Evolutionary conservation across 2,329 filamentous ascomycete genomes (phyloP), one percentile per base, ranked within the genome.

Genomic region (Gnomoniopsis smithogilvyi): DNA sequence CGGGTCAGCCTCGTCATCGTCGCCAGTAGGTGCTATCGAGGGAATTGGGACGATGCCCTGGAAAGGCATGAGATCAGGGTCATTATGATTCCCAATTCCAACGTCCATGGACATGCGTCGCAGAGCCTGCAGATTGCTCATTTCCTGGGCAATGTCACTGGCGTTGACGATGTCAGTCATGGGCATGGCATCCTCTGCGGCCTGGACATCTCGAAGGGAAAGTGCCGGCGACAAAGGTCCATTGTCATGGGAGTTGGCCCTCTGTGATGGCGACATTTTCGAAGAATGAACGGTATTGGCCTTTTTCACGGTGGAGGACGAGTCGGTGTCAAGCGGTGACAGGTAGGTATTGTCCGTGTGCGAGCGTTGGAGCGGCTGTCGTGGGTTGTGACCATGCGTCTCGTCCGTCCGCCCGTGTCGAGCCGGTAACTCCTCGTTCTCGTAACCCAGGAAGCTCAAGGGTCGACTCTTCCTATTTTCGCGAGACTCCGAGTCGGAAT

Each of bases 51-150:
- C 83, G 70, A 86, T 79, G 54, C 80, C 80, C 56, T 84, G 83
- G 69, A 90, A 91, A 2, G 88, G 88, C 15, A 91, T 87, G 64
- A 96, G 79, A 71, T 96, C 91, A 0, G 91, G 87, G 65, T 90
- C 86, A 62, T 80, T 83, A 48, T 78, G 83, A 63, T 84, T 96
- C 21, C 45, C 45, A 14, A 47, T 56, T 76, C 76, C 85, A 66
- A 96, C 91, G 71, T 96, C 93, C 92, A 97, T 96, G 21, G 93
- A 96, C 87, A 97, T 91, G 64, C 93, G 86, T 66, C 93, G 85
- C 63, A 97, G 83, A 2, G 93, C 93, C 72, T 96, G 92, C 62
- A 97, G 76, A 69, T 96, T 97, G 78, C 89, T 96, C 67, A 97
- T 78, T 75, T 97, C 93, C 75, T 96, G 91, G 26, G 92, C 92